These are phyloP conservation scores for Apophysomyces trapeziformis DNA, from an alignment of 371 early-diverging fungal genomes.

Conservation along the genomic window DNA sequence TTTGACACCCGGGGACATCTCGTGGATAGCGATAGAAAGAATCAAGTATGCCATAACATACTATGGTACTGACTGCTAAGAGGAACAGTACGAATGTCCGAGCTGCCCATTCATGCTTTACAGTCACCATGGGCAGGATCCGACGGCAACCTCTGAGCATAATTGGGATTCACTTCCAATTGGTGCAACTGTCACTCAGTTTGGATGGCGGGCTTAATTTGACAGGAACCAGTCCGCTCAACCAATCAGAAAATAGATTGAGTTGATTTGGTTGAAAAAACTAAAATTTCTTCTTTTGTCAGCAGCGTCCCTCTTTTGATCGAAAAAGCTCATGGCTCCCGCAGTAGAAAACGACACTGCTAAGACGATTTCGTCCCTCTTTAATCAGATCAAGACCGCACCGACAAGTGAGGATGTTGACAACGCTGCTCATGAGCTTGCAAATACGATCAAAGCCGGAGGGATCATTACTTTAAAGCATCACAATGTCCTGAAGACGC, in stretches of 20 bases:
- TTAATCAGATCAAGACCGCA: slow-evolving; percentile 61
- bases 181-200: no score
- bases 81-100: background rate
- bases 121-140: background rate
- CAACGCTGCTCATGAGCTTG: slow-evolving; percentile 59
- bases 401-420: slow-evolving; percentile 63
- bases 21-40: slow-evolving; percentile 60
- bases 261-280: background rate
- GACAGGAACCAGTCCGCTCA: no score
- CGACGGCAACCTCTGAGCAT: no score
- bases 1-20: slow-evolving; percentile 71
- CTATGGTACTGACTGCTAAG: background rate
- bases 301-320: background rate
- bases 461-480: slow-evolving; percentile 64
- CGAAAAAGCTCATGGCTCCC: slow-evolving; percentile 22
- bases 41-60: slow-evolving; percentile 22
- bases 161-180: no score
- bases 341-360: slow-evolving; percentile 36
- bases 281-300: background rate
- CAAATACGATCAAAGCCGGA: slow-evolving; percentile 48
- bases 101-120: background rate
- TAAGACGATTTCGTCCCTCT: slow-evolving; percentile 41
- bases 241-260: no score
- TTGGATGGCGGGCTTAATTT: no score
- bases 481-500: slow-evolving; percentile 57